These are phyloP conservation scores for Malbranchea zuffiana DNA, from an alignment of 2,329 filamentous ascomycete species.

Conservation along the genomic window DNA sequence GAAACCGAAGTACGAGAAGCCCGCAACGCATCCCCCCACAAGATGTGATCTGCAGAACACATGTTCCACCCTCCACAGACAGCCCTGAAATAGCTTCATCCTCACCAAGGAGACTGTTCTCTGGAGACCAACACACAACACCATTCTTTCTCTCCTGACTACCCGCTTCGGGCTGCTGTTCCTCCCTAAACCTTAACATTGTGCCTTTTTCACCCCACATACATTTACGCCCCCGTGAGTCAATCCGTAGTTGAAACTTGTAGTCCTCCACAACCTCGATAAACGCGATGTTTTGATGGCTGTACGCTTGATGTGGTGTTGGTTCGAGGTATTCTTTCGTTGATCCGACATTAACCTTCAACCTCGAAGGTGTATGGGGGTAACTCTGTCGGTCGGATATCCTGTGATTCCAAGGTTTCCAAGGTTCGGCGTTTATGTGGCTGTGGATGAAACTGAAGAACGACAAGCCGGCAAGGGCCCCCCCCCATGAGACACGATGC, in stretches of 20 bases:
- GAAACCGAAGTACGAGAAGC: constrained; percentile 1
- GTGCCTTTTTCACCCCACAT: not conserved
- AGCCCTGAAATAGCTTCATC: too few species aligned
- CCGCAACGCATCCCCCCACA: not conserved
- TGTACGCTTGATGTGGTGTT: not conserved
- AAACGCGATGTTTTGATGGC: constrained; percentile 1
- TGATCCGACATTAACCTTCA: not conserved
- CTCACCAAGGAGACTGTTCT: too few species aligned
- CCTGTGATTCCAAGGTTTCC: too few species aligned
- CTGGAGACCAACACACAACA: not conserved
- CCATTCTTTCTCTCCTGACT: not conserved
- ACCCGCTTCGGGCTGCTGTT: not conserved
- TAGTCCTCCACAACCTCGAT: not conserved
- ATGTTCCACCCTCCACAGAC: not conserved
- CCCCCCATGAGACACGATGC: not conserved
- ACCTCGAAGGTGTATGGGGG: not conserved
- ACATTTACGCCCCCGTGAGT: not conserved
- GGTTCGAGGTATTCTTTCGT: not conserved
- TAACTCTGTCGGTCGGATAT: constrained; percentile 1
- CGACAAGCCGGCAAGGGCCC: not conserved
- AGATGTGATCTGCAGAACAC: not conserved
- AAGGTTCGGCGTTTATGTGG: too few species aligned
- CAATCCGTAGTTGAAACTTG: not conserved
- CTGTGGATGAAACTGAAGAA: constrained; percentile 1
- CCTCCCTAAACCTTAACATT: not conserved